A percentile compares a stretch with the other conserved stretches of the same genome.
Conservation (phyloP, 164 flowering plant species). For the Saururus chinensis region DNA sequence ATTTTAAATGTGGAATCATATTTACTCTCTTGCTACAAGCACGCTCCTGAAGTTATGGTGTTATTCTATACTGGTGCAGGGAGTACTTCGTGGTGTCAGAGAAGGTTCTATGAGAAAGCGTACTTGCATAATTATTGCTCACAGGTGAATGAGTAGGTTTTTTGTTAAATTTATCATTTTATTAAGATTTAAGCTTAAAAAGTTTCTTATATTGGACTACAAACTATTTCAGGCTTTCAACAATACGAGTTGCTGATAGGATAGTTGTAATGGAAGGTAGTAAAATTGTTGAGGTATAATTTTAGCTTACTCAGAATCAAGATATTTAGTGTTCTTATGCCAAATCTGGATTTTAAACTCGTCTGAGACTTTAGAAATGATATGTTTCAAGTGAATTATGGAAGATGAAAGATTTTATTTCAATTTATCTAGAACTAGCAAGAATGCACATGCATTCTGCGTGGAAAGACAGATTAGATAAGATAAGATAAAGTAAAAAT, state of each 20-base stretch:
- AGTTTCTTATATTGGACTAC: not conserved
- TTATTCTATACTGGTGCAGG: conserved; percentile 29
- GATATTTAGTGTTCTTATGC: no score
- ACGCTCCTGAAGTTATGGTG: not conserved
- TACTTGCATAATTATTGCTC: conserved; percentile 80
- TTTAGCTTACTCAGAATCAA: no score
- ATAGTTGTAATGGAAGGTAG: conserved; percentile 84
- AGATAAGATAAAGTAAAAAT: no score
- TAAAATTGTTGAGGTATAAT: conserved; percentile 63
- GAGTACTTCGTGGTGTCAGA: conserved; percentile 61
- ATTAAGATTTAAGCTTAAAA: not conserved
- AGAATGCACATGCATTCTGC: no score
- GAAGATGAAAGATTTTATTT: no score
- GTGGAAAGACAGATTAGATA: no score
- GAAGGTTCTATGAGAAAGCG: conserved; percentile 44
- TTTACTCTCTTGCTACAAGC: no score
- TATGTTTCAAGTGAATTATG: no score
- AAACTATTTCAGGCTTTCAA: conserved; percentile 57
- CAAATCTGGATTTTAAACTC: no score
- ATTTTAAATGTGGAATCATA: no score
- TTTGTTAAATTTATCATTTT: not conserved
- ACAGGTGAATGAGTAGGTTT: conserved; percentile 36
- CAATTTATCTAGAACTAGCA: no score
- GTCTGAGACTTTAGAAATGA: no score
- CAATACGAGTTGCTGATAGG: conserved; percentile 85